A percentile compares a stretch with the other conserved stretches of the same genome.
phyloP scores from a whole-genome alignment of 2,329 filamentous ascomycete species.

The Hypoxylon sp. region DNA sequence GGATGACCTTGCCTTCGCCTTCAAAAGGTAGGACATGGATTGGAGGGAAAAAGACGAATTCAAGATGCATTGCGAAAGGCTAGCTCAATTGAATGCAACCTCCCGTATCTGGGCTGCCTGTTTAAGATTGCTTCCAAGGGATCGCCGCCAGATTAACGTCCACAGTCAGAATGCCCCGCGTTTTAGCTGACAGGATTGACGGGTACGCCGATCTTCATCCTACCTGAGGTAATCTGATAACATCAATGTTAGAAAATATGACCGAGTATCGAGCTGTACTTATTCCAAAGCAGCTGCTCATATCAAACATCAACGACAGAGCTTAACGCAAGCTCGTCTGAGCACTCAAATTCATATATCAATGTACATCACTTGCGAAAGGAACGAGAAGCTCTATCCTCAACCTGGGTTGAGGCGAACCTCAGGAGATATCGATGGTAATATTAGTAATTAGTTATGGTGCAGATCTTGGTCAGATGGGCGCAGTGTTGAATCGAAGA shows the following conservation, averaged over 20 bases:
- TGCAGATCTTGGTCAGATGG: too few species aligned
- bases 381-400: too few species aligned
- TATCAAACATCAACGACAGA: too few species aligned
- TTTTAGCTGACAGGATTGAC: background rate
- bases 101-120: constrained; percentile 24
- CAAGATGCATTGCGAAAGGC: constrained; percentile 5
- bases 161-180: constrained; percentile 25
- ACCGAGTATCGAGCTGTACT: too few species aligned
- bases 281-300: too few species aligned
- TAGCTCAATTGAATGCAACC: constrained; percentile 29
- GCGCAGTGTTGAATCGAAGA: too few species aligned
- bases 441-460: too few species aligned
- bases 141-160: background rate
- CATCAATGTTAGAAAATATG: background rate
- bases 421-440: too few species aligned
- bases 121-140: constrained; percentile 24
- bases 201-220: constrained; percentile 17
- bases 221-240: constrained; percentile 3
- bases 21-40: background rate
- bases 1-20: background rate
- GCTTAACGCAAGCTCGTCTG: too few species aligned
- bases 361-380: too few species aligned
- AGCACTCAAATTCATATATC: too few species aligned
- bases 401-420: too few species aligned
- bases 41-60: background rate